Conservation (phyloP, 2,329 filamentous ascomycete genomes). For the Colletotrichum sublineola region DNA sequence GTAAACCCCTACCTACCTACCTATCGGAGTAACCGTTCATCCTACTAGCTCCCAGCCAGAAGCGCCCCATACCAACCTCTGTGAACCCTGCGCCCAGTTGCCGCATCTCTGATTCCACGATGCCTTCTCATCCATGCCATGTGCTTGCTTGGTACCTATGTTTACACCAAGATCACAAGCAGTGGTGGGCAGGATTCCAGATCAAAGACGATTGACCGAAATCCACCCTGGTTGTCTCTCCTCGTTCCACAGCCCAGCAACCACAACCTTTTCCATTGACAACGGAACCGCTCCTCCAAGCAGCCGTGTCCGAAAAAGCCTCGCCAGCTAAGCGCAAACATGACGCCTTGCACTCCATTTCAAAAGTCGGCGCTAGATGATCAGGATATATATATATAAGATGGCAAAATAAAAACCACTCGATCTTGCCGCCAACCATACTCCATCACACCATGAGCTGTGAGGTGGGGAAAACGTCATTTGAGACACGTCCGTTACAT, state of each 20-base stretch:
- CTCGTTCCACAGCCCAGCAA: slow-evolving; percentile 29
- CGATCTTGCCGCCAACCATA: slow-evolving; percentile 9
- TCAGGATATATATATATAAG: background rate
- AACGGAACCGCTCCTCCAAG: slow-evolving; percentile 28
- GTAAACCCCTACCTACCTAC: too few species aligned
- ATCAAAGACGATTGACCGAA: slow-evolving; percentile 7
- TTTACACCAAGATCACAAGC: slow-evolving; percentile 9
- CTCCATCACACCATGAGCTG: slow-evolving; percentile 9
- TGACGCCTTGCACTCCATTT: slow-evolving; percentile 32
- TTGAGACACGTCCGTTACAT: slow-evolving; percentile 32
- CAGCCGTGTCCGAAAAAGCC: slow-evolving; percentile 29
- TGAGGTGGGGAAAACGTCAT: slow-evolving; percentile 21
- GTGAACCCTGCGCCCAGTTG: slow-evolving; percentile 36
- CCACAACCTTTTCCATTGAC: slow-evolving; percentile 26
- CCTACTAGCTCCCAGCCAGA: background rate
- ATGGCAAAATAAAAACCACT: slow-evolving; percentile 14
- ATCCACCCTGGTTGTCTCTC: slow-evolving; percentile 6
- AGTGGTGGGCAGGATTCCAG: slow-evolving; percentile 14
- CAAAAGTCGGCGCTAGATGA: slow-evolving; percentile 27
- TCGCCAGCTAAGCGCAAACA: slow-evolving; percentile 13
- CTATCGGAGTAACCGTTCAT: background rate
- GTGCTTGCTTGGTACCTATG: background rate
- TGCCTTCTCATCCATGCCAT: slow-evolving; percentile 25
- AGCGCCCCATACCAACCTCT: slow-evolving; percentile 1
- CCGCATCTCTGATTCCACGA: slow-evolving; percentile 41